A percentile compares a stretch with the other conserved stretches of the same genome.
Evolutionary conservation across 176 grass and related monocot species (phyloP).

Genomic region (Carex pumila): DNA sequence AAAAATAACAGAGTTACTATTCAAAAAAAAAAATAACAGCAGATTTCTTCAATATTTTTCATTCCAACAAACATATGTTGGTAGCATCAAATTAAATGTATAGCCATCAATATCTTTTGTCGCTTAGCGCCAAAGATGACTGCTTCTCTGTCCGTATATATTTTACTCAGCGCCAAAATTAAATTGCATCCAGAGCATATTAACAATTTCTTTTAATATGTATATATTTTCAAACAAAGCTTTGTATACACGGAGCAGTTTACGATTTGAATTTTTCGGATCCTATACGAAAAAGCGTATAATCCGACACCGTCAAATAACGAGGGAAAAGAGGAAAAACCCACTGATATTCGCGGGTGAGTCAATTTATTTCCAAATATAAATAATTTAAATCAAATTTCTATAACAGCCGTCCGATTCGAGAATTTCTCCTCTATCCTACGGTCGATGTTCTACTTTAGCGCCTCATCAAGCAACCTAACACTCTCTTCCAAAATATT

Average conservation of each 20-base stretch:
- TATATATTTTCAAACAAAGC: too few relatives aligned
- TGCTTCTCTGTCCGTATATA: neutral
- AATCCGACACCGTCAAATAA: conserved; percentile 7
- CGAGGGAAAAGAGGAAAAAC: conserved; percentile 18
- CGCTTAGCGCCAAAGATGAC: conserved; percentile 1
- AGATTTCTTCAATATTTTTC: neutral
- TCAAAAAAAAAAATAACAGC: too few relatives aligned
- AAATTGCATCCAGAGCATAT: too few relatives aligned
- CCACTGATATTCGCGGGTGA: conserved; percentile 13
- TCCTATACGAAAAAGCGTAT: neutral
- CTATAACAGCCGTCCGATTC: neutral
- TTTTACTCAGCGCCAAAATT: neutral
- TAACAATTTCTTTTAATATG: too few relatives aligned
- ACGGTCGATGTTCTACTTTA: neutral
- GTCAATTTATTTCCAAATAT: conserved; percentile 19
- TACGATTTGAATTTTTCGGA: neutral
- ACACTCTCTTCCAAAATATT: neutral
- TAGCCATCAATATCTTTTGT: neutral
- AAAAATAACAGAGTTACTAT: too few relatives aligned
- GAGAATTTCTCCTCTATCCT: neutral
- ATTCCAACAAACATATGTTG: neutral
- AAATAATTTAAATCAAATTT: neutral
- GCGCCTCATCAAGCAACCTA: neutral
- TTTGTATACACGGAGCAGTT: neutral
- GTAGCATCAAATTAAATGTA: neutral